These are phyloP conservation scores for Pseudogymnoascus sp. DNA, from an alignment of 2,329 filamentous ascomycete species.

Conservation along the genomic window DNA sequence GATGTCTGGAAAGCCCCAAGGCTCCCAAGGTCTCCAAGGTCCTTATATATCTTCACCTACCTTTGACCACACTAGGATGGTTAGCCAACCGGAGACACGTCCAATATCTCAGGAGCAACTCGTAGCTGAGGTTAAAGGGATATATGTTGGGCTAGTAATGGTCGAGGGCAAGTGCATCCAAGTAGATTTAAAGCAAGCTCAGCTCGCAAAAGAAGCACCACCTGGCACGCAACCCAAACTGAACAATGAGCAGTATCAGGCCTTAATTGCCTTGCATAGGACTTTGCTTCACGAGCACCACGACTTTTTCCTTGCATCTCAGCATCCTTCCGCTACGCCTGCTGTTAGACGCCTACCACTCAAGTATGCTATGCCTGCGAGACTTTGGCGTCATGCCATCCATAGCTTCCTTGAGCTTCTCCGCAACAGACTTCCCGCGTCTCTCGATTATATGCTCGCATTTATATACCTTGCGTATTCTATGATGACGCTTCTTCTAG, in stretches of 20 bases:
- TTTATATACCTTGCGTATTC: constrained; percentile 87
- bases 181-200: constrained; percentile 57
- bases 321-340: constrained; percentile 69
- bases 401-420: constrained; percentile 75
- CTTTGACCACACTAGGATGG: constrained; percentile 9
- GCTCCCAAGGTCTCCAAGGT: too few relatives aligned
- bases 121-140: constrained; percentile 70
- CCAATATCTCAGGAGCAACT: constrained; percentile 71
- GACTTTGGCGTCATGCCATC: constrained; percentile 93
- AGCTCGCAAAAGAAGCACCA: constrained; percentile 42
- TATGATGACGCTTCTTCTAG: constrained; percentile 79
- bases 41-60: not conserved
- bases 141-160: constrained; percentile 76
- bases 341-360: constrained; percentile 59
- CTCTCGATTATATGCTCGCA: constrained; percentile 78
- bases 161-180: constrained; percentile 84
- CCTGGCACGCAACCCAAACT: constrained; percentile 37
- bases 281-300: constrained; percentile 76
- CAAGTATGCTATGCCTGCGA: constrained; percentile 83
- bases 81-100: constrained; percentile 50
- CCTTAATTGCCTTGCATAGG: constrained; percentile 70
- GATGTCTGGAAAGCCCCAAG: not conserved
- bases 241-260: constrained; percentile 70
- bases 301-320: constrained; percentile 77
- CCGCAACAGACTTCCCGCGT: constrained; percentile 63